Evolutionary conservation across 352 stramenopile species (phyloP), one percentile per base, ranked within the genome.

Genomic region (Phytopythium vexans): DNA sequence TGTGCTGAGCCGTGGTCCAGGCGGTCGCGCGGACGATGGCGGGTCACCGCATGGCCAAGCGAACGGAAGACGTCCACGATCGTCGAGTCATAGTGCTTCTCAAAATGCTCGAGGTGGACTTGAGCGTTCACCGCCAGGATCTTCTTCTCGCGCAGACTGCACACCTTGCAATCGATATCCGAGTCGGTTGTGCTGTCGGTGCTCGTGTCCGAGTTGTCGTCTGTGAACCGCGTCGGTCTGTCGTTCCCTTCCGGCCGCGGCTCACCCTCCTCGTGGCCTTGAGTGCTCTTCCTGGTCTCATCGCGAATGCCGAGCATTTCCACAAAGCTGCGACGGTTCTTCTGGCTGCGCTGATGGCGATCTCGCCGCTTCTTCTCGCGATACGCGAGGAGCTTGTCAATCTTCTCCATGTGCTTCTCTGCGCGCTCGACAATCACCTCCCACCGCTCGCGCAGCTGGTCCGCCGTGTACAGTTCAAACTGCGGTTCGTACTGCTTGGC

Each of bases 401-500:
- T 62, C 21, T 80, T 82, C 35, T 83, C 72, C 64, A 89, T 72
- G 51, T 89, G 75, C 35, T 43, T 57, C 37, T 74, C 57, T 0
- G 78, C 75, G 21, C 78, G 62, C 8, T 73, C 78, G 0, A 89
- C 75, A 1, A 87, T 44, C 11, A 81, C 59, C 8, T 66, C 58
- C 78, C 78, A 89, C 1, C 78, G 75, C 58, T 86, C 71, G 3
- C 63, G 61, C 31, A 89, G 57, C 51, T 89, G 78, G 21, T 82
- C 73, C 0, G 73, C 39, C 2, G 66, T 75, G 64, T 86, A 89
- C 16, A 77, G 58, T 12, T 62, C 68, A 27, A 88, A 83, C 53
- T 88, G 77, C 15, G 72, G 38, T 4, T 74, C 66, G 43, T 83
- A 81, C 11, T 64, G 49, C 33, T 64, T 57, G 35, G 60, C 64